Base-by-base conservation (phyloP, 805 yeast genomes). In the Metschnikowia amazonensis region DNA sequence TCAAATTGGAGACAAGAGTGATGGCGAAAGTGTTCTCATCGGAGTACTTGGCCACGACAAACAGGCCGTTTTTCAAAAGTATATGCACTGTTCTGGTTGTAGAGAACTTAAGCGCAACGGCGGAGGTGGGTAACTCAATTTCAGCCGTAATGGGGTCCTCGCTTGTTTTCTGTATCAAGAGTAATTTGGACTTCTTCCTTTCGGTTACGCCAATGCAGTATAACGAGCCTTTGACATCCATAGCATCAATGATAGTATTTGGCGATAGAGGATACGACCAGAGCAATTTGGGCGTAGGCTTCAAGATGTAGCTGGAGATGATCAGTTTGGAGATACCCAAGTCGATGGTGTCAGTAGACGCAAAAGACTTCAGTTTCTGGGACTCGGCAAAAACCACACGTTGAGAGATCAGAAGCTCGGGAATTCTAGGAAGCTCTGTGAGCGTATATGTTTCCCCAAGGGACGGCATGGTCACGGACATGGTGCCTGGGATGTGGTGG, bases 231-330 rank as follows among this genome's bases (percentile, higher is more conserved):
- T 46, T 39, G 29, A 49, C 54, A 32, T 67, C 80, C 64, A 79
- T 57, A 37, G 72, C 59, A 38, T 72, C 70, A 17, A 77, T 72
- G 2, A 63, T 48, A 16, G 75, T 63, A 23, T 69, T 65, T 5
- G 82, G 82, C 16, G 79, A 68, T 38, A 79, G 64, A 17, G 82
- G 74, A 54, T 70, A 67, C 3, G 81, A 74, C 82, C 82, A 78
- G 32, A 72, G 63, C 59, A 79, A 62, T 48, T 73, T 76, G n/a
- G 84, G 84, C 11, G 80, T 69, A 14, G 84, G 84, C 53, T 69
- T 74, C 42, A 76, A 70, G 29, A 78, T 64, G 55, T 72, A 77
- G 30, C 77, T 69, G 25, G 80, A 76, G 33, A 79, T 65, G 52
- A 70, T 72, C 31, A 81, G 77, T 42, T 78, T 80, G 46, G 79